phyloP scores from a whole-genome alignment of 768 basidiomycete species.

The Mycena rebaudengoi region DNA sequence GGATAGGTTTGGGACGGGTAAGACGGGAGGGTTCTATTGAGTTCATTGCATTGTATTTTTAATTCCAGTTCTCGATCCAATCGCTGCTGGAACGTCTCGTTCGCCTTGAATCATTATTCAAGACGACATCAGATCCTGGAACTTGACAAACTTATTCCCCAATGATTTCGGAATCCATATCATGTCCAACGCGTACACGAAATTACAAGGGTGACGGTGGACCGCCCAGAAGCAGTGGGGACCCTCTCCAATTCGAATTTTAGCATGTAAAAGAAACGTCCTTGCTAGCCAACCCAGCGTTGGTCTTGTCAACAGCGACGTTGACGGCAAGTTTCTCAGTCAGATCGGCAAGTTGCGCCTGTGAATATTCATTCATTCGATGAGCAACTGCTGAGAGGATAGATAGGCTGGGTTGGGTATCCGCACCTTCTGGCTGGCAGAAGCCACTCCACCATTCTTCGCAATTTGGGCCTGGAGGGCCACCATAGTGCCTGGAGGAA shows the following conservation, averaged over 20 bases:
- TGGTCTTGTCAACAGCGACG: conserved; percentile 20
- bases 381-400: background rate
- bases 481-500: conserved; percentile 13
- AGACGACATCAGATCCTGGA: too few species aligned
- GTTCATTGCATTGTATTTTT: background rate
- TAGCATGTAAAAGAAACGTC: conserved; percentile 14
- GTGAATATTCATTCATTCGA: background rate
- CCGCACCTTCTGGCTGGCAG: conserved; percentile 7
- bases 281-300: conserved; percentile 17
- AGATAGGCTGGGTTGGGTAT: background rate
- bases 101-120: too few species aligned
- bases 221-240: too few species aligned
- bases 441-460: conserved; percentile 5
- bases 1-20: conserved; percentile 83
- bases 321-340: conserved; percentile 12
- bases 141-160: too few species aligned
- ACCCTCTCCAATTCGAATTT: too few species aligned
- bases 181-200: too few species aligned
- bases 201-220: too few species aligned
- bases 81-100: too few species aligned
- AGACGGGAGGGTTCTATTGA: conserved; percentile 65
- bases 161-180: too few species aligned
- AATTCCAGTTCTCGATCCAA: too few species aligned
- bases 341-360: conserved; percentile 12
- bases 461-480: conserved; percentile 17